Evolutionary conservation across 768 basidiomycete species (phyloP), one percentile per base, ranked within the genome.

Genomic region (Cyclocybe cylindracea): DNA sequence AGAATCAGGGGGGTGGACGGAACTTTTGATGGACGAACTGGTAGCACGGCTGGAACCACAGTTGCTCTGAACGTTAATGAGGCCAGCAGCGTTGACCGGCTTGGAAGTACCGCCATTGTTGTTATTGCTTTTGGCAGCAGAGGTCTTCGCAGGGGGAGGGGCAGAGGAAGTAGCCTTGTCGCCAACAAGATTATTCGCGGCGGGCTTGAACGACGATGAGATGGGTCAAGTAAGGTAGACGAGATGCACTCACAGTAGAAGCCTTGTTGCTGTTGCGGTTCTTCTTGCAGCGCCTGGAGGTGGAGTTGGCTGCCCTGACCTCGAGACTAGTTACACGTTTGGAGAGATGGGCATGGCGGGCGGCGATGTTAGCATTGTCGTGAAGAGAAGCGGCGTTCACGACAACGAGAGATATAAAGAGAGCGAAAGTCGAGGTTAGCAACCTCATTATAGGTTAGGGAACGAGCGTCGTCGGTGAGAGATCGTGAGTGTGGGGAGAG

Each of bases 31-130:
- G 24, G 4, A 51, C 64, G 44, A 49, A 80, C 84, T 58, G 3
- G 78, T 78, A 48, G 85, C 82, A 58, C 82, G 75, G 57, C 63
- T 75, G 50, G 62, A 51, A 38, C 82, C 83, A 57, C 84, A 86
- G 35, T 56, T 55, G 19, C 68, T 67, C 7, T 53, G 39, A 48
- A 78, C 69, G n/a, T 66, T 62, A 54, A 80, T 69, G 41, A 78
- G 40, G 24, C 61, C 55, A 33, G 43, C 56, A 39, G 48, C 47
- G 34, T 54, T 32, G 16, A 56, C 34, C 36, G 51, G 34, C 44
- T 44, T 34, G 24, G 57, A 39, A 37, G 58, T 18, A 31, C 34
- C 19, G 34, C 59, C 59, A 38, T 54, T 55, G 39, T 49, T 54
- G 13, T 53, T 51, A 16, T 49, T 46, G 6, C 44, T 45, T 18